These are phyloP conservation scores for Xylariales sp. DNA, from an alignment of 2,329 filamentous ascomycete species.

Conservation along the genomic window DNA sequence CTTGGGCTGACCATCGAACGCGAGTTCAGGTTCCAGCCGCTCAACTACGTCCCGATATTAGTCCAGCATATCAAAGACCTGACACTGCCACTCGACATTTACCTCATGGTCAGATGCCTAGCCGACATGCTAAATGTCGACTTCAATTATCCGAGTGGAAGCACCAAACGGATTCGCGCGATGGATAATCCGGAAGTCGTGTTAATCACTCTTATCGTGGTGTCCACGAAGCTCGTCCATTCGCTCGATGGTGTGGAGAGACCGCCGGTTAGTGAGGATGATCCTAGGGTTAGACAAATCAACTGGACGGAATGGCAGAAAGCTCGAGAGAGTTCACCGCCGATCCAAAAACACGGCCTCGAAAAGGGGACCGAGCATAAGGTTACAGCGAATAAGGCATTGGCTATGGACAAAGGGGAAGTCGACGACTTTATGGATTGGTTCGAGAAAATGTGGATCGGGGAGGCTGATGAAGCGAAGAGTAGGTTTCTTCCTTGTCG, in stretches of 20 bases:
- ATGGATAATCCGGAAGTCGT: conserved; percentile 70
- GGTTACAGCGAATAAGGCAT: conserved; percentile 24
- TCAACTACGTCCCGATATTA: conserved; percentile 66
- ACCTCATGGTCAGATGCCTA: conserved; percentile 53
- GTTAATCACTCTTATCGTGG: conserved; percentile 64
- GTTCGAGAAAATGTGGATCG: conserved; percentile 64
- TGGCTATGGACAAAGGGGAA: conserved; percentile 49
- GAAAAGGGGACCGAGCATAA: conserved; percentile 24
- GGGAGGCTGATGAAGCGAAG: conserved; percentile 33
- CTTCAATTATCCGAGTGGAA: conserved; percentile 52
- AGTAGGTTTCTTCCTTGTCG: conserved; percentile 23
- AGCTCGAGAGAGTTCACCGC: conserved; percentile 34
- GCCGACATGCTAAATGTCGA: conserved; percentile 44
- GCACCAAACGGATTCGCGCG: conserved; percentile 35
- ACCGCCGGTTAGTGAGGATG: conserved; percentile 42
- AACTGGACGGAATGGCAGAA: conserved; percentile 70
- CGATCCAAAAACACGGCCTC: conserved; percentile 15
- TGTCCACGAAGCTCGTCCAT: conserved; percentile 74
- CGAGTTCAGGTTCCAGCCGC: conserved; percentile 63
- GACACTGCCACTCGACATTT: conserved; percentile 69
- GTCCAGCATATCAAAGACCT: conserved; percentile 68
- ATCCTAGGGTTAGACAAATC: conserved; percentile 56
- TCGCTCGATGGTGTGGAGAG: conserved; percentile 61
- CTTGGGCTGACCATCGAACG: conserved; percentile 64
- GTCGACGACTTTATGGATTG: conserved; percentile 76